phyloP scores from a whole-genome alignment of 1,139 yeast genomes.

The Maudiozyma humilis region DNA sequence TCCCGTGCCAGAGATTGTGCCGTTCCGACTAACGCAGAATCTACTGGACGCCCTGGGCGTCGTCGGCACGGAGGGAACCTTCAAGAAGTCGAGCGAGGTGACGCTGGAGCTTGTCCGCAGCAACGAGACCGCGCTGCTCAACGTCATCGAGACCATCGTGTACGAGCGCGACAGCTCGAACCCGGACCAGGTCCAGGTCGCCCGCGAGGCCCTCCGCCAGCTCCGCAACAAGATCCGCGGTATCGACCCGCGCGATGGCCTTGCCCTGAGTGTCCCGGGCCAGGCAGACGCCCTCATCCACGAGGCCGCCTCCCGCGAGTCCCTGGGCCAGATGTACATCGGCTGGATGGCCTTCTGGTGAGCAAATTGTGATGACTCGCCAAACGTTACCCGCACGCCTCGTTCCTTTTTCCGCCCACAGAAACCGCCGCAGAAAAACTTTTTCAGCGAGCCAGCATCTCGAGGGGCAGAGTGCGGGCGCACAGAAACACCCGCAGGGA shows the following conservation, averaged over 20 bases:
- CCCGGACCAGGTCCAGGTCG: slow-evolving; percentile 15
- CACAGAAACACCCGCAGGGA: not conserved
- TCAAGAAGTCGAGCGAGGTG: slow-evolving; percentile 78
- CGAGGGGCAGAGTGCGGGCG: not conserved
- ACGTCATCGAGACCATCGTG: slow-evolving; percentile 82
- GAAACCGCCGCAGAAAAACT: not conserved
- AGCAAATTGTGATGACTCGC: not conserved
- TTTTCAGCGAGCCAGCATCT: too few species aligned
- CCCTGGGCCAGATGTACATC: slow-evolving; percentile 77
- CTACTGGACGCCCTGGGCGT: slow-evolving; percentile 89
- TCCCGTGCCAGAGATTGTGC: slow-evolving; percentile 78
- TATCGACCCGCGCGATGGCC: slow-evolving; percentile 68
- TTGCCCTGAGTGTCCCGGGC: slow-evolving; percentile 84
- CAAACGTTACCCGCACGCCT: not conserved
- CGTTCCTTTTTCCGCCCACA: not conserved
- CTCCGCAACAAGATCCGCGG: slow-evolving; percentile 82
- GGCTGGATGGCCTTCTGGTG: slow-evolving; percentile 87
- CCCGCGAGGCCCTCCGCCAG: slow-evolving; percentile 49
- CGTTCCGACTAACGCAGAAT: slow-evolving; percentile 83
- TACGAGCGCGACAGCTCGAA: slow-evolving; percentile 47
- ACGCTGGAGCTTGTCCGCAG: slow-evolving; percentile 64
- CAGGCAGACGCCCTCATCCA: slow-evolving; percentile 86
- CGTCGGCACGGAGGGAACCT: slow-evolving; percentile 83
- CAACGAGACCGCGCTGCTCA: slow-evolving; percentile 84
- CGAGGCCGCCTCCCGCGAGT: slow-evolving; percentile 67